Evolutionary conservation across 2,329 filamentous ascomycete genomes (phyloP), one percentile per base, ranked within the genome.

Genomic region (Sporothrix euskadiensis): DNA sequence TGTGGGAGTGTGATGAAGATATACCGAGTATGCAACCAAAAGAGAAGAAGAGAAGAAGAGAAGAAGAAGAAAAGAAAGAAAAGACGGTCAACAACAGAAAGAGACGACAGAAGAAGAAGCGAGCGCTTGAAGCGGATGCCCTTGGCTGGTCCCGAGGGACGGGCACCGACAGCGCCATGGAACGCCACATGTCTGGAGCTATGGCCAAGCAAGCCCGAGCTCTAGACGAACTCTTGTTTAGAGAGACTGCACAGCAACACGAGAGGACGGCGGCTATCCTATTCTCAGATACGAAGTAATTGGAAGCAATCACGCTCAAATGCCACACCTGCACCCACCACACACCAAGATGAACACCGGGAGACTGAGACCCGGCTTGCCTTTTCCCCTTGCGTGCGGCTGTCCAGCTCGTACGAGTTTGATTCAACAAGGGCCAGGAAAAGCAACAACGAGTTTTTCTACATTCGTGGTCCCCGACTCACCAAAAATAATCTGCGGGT

Each of bases 171-270:
- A 61, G 32, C 35, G 32, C 32, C 59, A 63, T 41, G 32, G 59
- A 63, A 63, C 59, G 32, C 59, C 59, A 63, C 32, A 61, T 19
- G 16, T n/a, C 59, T 63, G 32, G 32, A 41, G 32, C 59, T 63
- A 22, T 32, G 35, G 12, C 59, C 59, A 41, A 63, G 35, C 16
- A 41, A 32, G 59, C 6, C 19, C 3, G 32, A 41, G 19, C 32
- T 39, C 35, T 39, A n/a, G 41, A 63, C 30, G 57, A 22, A 41
- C 32, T 10, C 19, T 61, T 19, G 16, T 39, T 41, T 16, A 22
- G 59, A 39, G 26, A 26, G 26, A 26, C 26, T 44, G 12, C 8
- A 44, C 41, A 44, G 41, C 32, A 41, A 22, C 8, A 63, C 9
- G 32, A 63, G 32, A 41, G 9, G 32, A n/a, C 59, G 8, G 59